Base-by-base conservation (phyloP, 116 monocot species). In the Trichopus zeylanicus region DNA sequence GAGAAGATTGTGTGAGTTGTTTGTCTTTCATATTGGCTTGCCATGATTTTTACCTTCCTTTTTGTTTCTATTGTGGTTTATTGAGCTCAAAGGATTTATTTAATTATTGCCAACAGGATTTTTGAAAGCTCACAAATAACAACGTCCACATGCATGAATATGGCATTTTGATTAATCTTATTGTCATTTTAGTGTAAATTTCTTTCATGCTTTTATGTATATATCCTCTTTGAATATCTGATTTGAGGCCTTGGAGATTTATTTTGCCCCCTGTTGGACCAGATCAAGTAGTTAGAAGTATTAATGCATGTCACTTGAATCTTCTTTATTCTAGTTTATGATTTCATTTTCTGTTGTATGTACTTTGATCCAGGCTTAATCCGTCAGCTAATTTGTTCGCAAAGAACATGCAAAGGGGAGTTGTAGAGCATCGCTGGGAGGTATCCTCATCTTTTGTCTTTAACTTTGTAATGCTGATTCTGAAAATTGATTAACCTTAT, bases 361-460 rank as follows among this genome's bases (percentile, higher is more conserved):
- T 53, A 32, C 19, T 61, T 66, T 32, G 11, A 55, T 39, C n/a
- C 46, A 93, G 93, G 65, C 66, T 89, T 55, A 85, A 80, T 46
- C 75, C 75, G 15, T 64, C 85, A 26, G 38, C 73, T 22, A 76
- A 54, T 60, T 78, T 81, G 35, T 57, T 75, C 33, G 78, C 89
- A 35, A 89, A 73, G 53, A 74, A 47, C 51, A 63, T 86, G 46
- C 75, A 94, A 56, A 78, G 62, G 63, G 78, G 71, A 56, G 67
- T 78, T 56, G 75, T 73, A 32, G 70, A 78, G 22, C 73, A 85
- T 19, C 51, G 52, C 22, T 94, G 93, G 93, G 93, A 94, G 89
- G 88, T 93, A 77, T 38, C n/a, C 4, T 42, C n/a, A 1, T 42
- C 42, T n/a, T 16, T 16, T 48, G 16, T 35, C 32, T 18, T 56